Conservation (phyloP, 495 filamentous ascomycete species). For the Aspergillus ellipticus region DNA sequence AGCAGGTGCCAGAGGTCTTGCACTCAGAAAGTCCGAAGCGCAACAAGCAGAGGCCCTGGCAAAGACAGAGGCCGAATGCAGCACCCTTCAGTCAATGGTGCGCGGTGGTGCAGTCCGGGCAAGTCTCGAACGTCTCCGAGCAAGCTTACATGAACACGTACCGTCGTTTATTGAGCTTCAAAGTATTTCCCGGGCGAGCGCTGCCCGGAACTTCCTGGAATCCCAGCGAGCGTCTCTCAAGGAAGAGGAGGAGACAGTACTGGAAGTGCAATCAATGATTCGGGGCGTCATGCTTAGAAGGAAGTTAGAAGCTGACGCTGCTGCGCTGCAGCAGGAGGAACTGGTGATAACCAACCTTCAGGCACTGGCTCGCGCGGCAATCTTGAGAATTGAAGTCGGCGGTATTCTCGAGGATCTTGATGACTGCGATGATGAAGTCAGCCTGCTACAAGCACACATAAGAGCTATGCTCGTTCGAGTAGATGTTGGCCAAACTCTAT, state of each 20-base stretch:
- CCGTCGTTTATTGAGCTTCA: slow-evolving; percentile 29
- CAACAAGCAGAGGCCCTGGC: slow-evolving; percentile 30
- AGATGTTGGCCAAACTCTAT: slow-evolving; percentile 64
- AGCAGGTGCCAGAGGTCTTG: slow-evolving; percentile 37
- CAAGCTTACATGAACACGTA: slow-evolving; percentile 27
- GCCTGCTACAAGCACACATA: slow-evolving; percentile 66
- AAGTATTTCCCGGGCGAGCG: slow-evolving; percentile 28
- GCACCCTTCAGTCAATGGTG: slow-evolving; percentile 38
- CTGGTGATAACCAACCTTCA: slow-evolving; percentile 63
- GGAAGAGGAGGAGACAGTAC: slow-evolving; percentile 30
- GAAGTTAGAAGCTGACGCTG: slow-evolving; percentile 41
- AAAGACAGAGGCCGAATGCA: slow-evolving; percentile 23
- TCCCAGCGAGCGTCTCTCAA: slow-evolving; percentile 29
- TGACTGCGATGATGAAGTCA: slow-evolving; percentile 69
- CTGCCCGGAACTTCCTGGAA: slow-evolving; percentile 34
- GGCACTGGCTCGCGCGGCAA: slow-evolving; percentile 67
- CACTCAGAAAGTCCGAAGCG: slow-evolving; percentile 27
- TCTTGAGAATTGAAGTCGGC: slow-evolving; percentile 69
- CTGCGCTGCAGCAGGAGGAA: slow-evolving; percentile 57
- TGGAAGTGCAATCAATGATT: slow-evolving; percentile 44
- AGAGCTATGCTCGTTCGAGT: slow-evolving; percentile 76
- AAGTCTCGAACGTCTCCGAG: slow-evolving; percentile 21
- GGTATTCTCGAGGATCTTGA: slow-evolving; percentile 70
- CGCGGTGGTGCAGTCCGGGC: slow-evolving; percentile 37
- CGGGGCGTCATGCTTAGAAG: slow-evolving; percentile 46